These are phyloP conservation scores for Tolypocladium sp. DNA, from an alignment of 2,329 filamentous ascomycete genomes.

Conservation along the genomic window DNA sequence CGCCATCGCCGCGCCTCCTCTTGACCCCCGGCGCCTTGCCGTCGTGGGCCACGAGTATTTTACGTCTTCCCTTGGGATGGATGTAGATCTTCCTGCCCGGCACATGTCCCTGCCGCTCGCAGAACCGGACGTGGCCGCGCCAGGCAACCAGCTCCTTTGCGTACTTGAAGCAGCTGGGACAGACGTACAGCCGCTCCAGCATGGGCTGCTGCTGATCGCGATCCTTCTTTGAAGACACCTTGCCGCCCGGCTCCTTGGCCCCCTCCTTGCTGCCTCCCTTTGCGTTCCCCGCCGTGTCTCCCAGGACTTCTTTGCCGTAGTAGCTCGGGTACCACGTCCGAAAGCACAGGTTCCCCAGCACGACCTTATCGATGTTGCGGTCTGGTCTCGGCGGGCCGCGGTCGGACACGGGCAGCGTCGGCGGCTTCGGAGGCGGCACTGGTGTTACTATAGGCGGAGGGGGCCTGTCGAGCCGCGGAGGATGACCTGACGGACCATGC, in stretches of 20 bases:
- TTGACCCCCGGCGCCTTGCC: constrained; percentile 22
- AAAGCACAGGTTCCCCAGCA: constrained; percentile 76
- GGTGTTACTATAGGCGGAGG: constrained; percentile 19
- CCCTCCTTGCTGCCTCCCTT: constrained; percentile 16
- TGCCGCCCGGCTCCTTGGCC: constrained; percentile 16
- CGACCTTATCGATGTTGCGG: constrained; percentile 79
- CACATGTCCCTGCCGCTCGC: constrained; percentile 37
- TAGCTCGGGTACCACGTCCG: constrained; percentile 90
- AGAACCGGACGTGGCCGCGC: constrained; percentile 49
- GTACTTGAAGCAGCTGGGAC: constrained; percentile 92
- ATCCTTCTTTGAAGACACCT: constrained; percentile 20
- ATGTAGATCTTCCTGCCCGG: constrained; percentile 70
- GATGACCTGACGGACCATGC: constrained; percentile 21
- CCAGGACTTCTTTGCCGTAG: constrained; percentile 65
- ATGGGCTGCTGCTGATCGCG: constrained; percentile 30
- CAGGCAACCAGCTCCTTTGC: constrained; percentile 53
- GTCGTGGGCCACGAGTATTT: constrained; percentile 26
- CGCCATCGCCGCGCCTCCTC: constrained; percentile 26
- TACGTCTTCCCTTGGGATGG: constrained; percentile 39
- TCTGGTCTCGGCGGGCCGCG: constrained; percentile 37
- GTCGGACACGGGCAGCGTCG: constrained; percentile 14
- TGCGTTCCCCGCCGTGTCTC: constrained; percentile 30
- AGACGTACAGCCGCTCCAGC: constrained; percentile 71
- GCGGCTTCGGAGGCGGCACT: constrained; percentile 25
- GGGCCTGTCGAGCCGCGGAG: constrained; percentile 18